A percentile compares a stretch with the other conserved stretches of the same genome.
Evolutionary conservation across 139 green algal genomes (phyloP).

Genomic region (Closterium sp.): DNA sequence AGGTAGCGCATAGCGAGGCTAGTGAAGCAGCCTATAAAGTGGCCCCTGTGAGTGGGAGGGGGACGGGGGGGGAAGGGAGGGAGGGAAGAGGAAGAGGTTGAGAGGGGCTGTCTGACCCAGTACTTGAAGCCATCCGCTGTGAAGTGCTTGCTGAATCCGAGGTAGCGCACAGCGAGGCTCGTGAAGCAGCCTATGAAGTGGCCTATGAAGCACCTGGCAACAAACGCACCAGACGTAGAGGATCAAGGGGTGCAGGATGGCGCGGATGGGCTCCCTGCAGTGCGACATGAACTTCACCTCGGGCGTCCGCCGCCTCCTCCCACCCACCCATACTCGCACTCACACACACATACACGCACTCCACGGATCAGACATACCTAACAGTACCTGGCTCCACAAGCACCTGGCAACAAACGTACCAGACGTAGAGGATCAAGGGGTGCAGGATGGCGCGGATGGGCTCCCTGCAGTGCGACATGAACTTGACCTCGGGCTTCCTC

Average conservation of each 20-base stretch:
- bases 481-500: not conserved
- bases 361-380: not conserved
- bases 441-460: conserved; percentile 39
- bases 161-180: too few relatives aligned
- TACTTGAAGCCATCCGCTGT: too few relatives aligned
- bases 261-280: conserved; percentile 23
- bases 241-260: conserved; percentile 21
- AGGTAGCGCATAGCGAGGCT: conserved; percentile 16
- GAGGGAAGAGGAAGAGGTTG: too few relatives aligned
- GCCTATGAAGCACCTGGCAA: too few relatives aligned
- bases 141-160: too few relatives aligned
- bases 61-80: too few relatives aligned
- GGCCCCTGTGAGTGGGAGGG: too few relatives aligned
- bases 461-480: conserved; percentile 47
- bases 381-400: too few relatives aligned
- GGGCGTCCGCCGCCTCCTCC: not conserved
- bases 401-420: not conserved
- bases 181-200: too few relatives aligned
- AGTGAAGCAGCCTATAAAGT: too few relatives aligned
- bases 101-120: too few relatives aligned
- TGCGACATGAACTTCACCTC: conserved; percentile 33
- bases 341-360: too few relatives aligned
- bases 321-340: not conserved
- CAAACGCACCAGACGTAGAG: conserved; percentile 22
- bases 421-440: conserved; percentile 35